These are phyloP conservation scores for Lepraria neglecta DNA, from an alignment of 495 filamentous ascomycete genomes.

Conservation along the genomic window DNA sequence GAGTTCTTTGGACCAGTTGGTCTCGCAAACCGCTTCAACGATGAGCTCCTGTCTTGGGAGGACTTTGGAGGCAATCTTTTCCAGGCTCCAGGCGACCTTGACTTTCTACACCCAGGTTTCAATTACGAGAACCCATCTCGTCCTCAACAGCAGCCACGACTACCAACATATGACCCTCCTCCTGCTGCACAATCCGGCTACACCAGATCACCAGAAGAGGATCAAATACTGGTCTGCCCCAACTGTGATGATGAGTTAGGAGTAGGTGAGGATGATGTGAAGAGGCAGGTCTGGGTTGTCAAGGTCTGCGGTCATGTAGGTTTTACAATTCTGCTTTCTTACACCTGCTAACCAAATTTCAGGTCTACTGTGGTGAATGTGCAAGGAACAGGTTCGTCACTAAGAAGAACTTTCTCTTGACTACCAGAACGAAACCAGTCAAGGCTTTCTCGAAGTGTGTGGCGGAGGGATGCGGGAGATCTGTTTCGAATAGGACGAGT, in stretches of 20 bases:
- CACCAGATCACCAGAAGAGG: constrained; percentile 55
- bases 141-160: constrained; percentile 26
- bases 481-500: constrained; percentile 33
- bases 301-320: constrained; percentile 73
- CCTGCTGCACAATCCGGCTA: constrained; percentile 53
- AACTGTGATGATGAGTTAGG: constrained; percentile 66
- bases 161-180: constrained; percentile 52
- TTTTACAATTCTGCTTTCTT: constrained; percentile 21
- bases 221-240: constrained; percentile 62
- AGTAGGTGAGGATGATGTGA: constrained; percentile 46
- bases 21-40: background rate
- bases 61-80: constrained; percentile 12
- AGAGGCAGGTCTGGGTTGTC: constrained; percentile 66
- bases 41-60: constrained; percentile 3
- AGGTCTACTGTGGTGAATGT: constrained; percentile 72
- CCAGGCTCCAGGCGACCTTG: constrained; percentile 30
- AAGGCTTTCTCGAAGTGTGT: constrained; percentile 44
- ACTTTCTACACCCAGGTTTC: constrained; percentile 28
- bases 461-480: constrained; percentile 44
- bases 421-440: constrained; percentile 7
- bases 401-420: constrained; percentile 32
- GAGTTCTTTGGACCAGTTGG: background rate
- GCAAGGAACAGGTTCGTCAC: constrained; percentile 44
- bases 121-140: constrained; percentile 29
- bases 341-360: constrained; percentile 1